These are phyloP conservation scores for Lentinus polychrous DNA, from an alignment of 1,284 basidiomycete genomes.

Conservation along the genomic window DNA sequence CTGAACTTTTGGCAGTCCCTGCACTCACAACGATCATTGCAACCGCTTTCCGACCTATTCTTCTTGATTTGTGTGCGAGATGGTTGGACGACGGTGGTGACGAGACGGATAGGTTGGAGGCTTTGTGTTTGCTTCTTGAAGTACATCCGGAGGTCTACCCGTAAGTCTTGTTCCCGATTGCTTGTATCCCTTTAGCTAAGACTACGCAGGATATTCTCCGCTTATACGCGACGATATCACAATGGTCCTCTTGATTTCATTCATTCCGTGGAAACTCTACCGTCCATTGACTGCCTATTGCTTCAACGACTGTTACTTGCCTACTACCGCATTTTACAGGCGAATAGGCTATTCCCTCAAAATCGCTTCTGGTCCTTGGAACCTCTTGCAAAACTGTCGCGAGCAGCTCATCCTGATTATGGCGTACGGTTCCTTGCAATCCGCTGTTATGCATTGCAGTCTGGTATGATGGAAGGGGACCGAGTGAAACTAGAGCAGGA, in stretches of 20 bases:
- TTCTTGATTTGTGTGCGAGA: conserved; percentile 65
- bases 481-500: conserved; percentile 58
- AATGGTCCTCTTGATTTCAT: conserved; percentile 53
- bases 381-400: conserved; percentile 52
- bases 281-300: conserved; percentile 31
- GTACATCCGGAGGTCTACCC: conserved; percentile 70
- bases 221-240: conserved; percentile 39
- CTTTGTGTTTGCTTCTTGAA: conserved; percentile 57
- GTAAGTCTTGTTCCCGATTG: conserved; percentile 37
- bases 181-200: neutral
- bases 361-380: conserved; percentile 61
- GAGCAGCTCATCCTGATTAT: conserved; percentile 49
- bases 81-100: conserved; percentile 51
- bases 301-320: conserved; percentile 69
- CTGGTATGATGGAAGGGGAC: conserved; percentile 71
- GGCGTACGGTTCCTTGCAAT: conserved; percentile 70
- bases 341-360: conserved; percentile 61
- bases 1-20: conserved; percentile 42
- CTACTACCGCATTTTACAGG: conserved; percentile 73
- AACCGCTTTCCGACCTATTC: conserved; percentile 54
- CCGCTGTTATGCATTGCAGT: conserved; percentile 68
- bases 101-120: conserved; percentile 47
- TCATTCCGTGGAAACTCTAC: conserved; percentile 21
- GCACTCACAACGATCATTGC: conserved; percentile 52
- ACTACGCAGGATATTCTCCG: conserved; percentile 39